These are phyloP conservation scores for Atractiella rhizophila DNA, from an alignment of 768 basidiomycete genomes.

Conservation along the genomic window DNA sequence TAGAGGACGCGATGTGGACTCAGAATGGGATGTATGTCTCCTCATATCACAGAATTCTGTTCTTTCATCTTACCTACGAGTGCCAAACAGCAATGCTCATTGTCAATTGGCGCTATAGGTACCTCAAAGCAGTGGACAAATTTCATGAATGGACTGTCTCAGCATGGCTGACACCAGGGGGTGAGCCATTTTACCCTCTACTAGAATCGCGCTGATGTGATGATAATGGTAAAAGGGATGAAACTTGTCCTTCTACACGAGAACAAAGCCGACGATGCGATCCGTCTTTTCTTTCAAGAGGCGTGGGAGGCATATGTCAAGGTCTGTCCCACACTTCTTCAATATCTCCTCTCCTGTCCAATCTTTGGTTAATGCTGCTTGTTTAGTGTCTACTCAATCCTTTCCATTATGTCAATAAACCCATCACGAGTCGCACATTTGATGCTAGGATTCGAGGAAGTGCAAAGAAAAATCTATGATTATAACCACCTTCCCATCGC, in stretches of 20 bases:
- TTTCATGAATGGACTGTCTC: conserved; percentile 99
- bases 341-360: neutral
- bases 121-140: conserved; percentile 79
- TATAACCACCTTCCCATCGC: no score
- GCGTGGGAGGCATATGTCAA: conserved; percentile 96
- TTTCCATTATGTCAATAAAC: conserved; percentile 76
- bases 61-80: neutral
- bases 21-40: conserved; percentile 27
- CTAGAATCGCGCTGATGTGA: neutral
- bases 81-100: no score
- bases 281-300: conserved; percentile 70
- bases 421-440: conserved; percentile 54
- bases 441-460: conserved; percentile 58
- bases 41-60: neutral
- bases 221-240: conserved; percentile 39
- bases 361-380: neutral
- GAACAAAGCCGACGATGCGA: conserved; percentile 88
- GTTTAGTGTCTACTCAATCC: conserved; percentile 55
- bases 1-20: conserved; percentile 74
- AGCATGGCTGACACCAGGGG: conserved; percentile 79
- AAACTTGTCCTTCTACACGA: conserved; percentile 90
- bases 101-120: conserved; percentile 41
- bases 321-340: conserved; percentile 27
- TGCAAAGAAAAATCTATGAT: conserved; percentile 56
- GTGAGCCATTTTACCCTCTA: conserved; percentile 32